These are phyloP conservation scores for Massarina eburnea DNA, from an alignment of 2,329 filamentous ascomycete genomes.

Conservation along the genomic window DNA sequence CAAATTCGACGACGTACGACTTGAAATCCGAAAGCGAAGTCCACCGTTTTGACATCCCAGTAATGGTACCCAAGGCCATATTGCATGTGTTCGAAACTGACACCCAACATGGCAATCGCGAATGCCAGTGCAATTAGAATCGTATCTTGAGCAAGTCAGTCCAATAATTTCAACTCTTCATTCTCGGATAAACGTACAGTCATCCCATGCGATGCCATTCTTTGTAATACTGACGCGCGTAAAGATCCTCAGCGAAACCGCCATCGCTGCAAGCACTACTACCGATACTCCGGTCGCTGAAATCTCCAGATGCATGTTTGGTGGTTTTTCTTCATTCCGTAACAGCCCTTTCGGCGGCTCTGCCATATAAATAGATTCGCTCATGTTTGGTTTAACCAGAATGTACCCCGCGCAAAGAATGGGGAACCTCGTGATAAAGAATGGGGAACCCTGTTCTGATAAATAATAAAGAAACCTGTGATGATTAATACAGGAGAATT, in stretches of 20 bases:
- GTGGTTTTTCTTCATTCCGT: neutral
- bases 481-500: no score
- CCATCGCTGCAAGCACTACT: conserved; percentile 2
- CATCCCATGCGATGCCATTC: conserved; percentile 6
- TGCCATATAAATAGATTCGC: conserved; percentile 2
- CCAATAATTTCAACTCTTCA: neutral
- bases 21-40: conserved; percentile 4
- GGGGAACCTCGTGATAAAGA: no score
- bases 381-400: neutral
- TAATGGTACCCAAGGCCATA: conserved; percentile 11
- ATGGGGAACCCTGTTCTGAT: no score
- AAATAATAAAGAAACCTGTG: no score
- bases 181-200: conserved; percentile 1
- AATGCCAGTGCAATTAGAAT: conserved; percentile 2
- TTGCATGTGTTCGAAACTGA: conserved; percentile 5
- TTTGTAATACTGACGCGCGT: conserved; percentile 5
- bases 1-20: neutral
- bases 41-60: conserved; percentile 6
- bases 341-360: conserved; percentile 1
- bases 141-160: conserved; percentile 4
- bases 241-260: conserved; percentile 6
- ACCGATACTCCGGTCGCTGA: neutral
- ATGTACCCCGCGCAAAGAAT: no score
- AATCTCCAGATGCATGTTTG: conserved; percentile 1
- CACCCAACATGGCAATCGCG: conserved; percentile 1